Evolutionary conservation across 176 grass and related monocot species (phyloP), one percentile per base, ranked within the genome.

Genomic region (Bonia amplexicaulis): DNA sequence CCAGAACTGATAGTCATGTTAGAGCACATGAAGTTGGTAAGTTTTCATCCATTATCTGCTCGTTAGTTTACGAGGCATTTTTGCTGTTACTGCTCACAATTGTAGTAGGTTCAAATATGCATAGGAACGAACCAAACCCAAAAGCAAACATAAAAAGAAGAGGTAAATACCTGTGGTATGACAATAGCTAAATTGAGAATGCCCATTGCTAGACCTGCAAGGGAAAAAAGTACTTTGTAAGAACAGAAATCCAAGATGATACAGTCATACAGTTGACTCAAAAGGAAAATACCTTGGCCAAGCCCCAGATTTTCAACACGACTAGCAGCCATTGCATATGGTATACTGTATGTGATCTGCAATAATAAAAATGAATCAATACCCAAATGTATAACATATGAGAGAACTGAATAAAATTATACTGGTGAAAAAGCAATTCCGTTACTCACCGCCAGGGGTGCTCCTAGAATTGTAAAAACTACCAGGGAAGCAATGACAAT

Each of bases 311-410:
- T 89, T 79, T 99, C 96, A 63, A 96, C 92, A 51, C 90, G 89
- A 68, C 88, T 92, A 78, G 93, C 77, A 69, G 92, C 74, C 96
- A 96, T 99, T 63, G 96, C 93, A 80, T 99, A 99, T 60, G 93
- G 96, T 88, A 99, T 99, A 89, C 91, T 99, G 89, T 99, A 99
- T n/a, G 96, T 96, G 58, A 99, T 74, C 96, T 99, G 86, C 64
- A 90, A 83, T 48, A 85, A 69, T 7, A 57, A 75, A 62, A 92
- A 66, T 15, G 55, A 74, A 80, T 97, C 9, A 85, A 62, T 40
- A 52, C 26, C 52, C 14, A 58, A 44, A 44, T 0, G 5, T 22
- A 76, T 3, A 69, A 5, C 9, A 73, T 55, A 60, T 0, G 44
- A 51, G 7, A 67, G 49, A 40, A 80, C 45, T 26, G 35, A 66